Base-by-base conservation (phyloP, 495 filamentous ascomycete genomes). In the Tuber microsphaerosporum region DNA sequence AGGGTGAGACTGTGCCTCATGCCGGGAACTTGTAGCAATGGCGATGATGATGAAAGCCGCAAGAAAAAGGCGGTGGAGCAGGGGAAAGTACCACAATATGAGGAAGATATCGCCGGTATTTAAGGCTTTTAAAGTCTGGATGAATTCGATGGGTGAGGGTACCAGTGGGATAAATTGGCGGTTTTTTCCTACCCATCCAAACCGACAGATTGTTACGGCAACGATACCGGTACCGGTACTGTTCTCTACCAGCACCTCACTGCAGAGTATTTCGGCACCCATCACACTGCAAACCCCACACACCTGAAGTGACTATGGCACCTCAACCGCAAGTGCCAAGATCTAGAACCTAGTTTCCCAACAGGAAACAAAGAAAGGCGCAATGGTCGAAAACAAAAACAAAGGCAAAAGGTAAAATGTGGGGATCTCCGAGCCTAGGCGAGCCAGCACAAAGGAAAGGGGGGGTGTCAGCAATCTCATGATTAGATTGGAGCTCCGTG, bases 391-490 rank as follows among this genome's bases (percentile, higher is more conserved):
- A 51, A 51, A n/a, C 48, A 51, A n/a, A 56, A 61, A 61, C 51
- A 61, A 61, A 61, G 51, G 51, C 9, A 61, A n/a, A 61, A 9
- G 51, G 10, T 26, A 22, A 26, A 31, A 26, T 61, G 51, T 61
- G 51, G 51, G 51, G 51, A 61, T 31, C n/a, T 12, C 51, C 51
- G 22, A 26, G 10, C 51, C 10, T 61, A 10, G 39, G 65, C 69
- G 39, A 78, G 65, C 56, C 43, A 76, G 70, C 45, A 71, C 43
- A 56, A 71, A 70, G 43, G 69, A 44, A 77, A 69, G 69, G 34
- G 41, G 69, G n/a, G 70, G 71, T 69, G 43, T 39, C 48, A 61
- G 73, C 41, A 61, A 61, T 72, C 69, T 72, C 74, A 43, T 72
- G 51, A 45, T 45, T 70, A 73, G 34, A 61, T 26, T 41, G 70